Conservation (phyloP, 2,329 filamentous ascomycete species). For the Nannizzia gypsea region DNA sequence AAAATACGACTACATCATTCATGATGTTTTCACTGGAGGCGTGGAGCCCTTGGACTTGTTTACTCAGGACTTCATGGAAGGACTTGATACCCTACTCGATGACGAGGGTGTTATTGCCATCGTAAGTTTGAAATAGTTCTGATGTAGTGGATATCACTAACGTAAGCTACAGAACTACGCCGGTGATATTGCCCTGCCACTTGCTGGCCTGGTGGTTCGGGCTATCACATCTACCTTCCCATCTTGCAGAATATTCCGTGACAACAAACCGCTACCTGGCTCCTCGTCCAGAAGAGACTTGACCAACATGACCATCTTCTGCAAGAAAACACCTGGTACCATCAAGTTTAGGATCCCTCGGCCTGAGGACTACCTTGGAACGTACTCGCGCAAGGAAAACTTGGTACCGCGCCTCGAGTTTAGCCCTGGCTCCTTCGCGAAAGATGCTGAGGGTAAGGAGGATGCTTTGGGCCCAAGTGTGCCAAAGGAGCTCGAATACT, state of each 20-base stretch:
- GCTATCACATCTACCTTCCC: slow-evolving; percentile 77
- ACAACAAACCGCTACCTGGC: slow-evolving; percentile 47
- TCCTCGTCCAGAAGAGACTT: slow-evolving; percentile 53
- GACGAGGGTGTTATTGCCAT: slow-evolving; percentile 77
- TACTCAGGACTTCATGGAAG: slow-evolving; percentile 68
- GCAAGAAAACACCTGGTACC: slow-evolving; percentile 50
- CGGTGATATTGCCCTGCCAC: slow-evolving; percentile 66
- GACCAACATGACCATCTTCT: slow-evolving; percentile 94
- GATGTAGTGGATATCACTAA: slow-evolving; percentile 2
- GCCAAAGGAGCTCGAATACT: slow-evolving; percentile 49
- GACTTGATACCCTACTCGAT: slow-evolving; percentile 59
- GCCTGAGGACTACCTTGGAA: slow-evolving; percentile 58
- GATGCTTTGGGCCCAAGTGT: not conserved
- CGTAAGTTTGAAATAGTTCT: slow-evolving; percentile 40
- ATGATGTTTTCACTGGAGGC: slow-evolving; percentile 95
- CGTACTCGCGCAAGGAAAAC: slow-evolving; percentile 56
- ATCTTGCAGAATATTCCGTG: slow-evolving; percentile 83
- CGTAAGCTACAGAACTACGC: slow-evolving; percentile 64
- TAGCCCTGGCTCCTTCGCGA: slow-evolving; percentile 29
- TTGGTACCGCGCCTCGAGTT: slow-evolving; percentile 73
- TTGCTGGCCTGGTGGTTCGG: slow-evolving; percentile 64
- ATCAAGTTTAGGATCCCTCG: slow-evolving; percentile 57
- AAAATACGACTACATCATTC: slow-evolving; percentile 80
- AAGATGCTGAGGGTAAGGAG: slow-evolving; percentile 9
- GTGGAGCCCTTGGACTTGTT: slow-evolving; percentile 84